These are phyloP conservation scores for Pisolithus sp. DNA, from an alignment of 768 basidiomycete genomes.

Conservation along the genomic window DNA sequence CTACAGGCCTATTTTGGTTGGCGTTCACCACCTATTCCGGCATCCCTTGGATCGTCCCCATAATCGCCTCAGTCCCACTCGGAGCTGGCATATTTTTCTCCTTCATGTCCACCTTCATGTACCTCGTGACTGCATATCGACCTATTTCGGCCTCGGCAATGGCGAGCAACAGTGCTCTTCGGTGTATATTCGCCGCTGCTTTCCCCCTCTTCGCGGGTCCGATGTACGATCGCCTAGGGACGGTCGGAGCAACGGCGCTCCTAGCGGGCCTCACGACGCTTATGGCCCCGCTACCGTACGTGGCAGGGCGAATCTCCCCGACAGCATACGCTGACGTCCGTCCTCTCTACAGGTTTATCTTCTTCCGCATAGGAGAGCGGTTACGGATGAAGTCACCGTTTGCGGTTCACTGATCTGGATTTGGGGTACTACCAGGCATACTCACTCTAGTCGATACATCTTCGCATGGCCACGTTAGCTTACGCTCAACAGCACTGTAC, in stretches of 20 bases:
- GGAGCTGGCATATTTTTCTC: conserved; percentile 55
- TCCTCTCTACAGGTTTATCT: conserved; percentile 36
- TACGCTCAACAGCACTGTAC: no score
- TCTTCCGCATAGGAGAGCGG: conserved; percentile 40
- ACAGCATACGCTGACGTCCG: background rate
- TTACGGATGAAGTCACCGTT: conserved; percentile 41
- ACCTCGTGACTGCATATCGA: conserved; percentile 45
- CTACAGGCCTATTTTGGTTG: conserved; percentile 43
- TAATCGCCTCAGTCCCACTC: conserved; percentile 40
- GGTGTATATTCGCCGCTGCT: conserved; percentile 41
- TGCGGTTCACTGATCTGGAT: conserved; percentile 19
- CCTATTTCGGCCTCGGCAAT: conserved; percentile 55
- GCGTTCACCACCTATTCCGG: conserved; percentile 46
- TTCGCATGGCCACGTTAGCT: no score
- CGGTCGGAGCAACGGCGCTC: conserved; percentile 68
- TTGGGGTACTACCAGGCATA: background rate
- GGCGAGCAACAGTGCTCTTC: conserved; percentile 55
- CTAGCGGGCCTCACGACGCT: conserved; percentile 57
- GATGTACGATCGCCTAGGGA: conserved; percentile 51
- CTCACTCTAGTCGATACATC: no score
- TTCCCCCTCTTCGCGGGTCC: conserved; percentile 49
- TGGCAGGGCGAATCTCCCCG: background rate
- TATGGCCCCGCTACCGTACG: conserved; percentile 59
- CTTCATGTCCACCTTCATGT: conserved; percentile 65
- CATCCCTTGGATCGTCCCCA: conserved; percentile 44